A percentile compares a stretch with the other conserved stretches of the same genome.
Conservation (phyloP, 179 eudicot species). For the Spergularia azorica region DNA sequence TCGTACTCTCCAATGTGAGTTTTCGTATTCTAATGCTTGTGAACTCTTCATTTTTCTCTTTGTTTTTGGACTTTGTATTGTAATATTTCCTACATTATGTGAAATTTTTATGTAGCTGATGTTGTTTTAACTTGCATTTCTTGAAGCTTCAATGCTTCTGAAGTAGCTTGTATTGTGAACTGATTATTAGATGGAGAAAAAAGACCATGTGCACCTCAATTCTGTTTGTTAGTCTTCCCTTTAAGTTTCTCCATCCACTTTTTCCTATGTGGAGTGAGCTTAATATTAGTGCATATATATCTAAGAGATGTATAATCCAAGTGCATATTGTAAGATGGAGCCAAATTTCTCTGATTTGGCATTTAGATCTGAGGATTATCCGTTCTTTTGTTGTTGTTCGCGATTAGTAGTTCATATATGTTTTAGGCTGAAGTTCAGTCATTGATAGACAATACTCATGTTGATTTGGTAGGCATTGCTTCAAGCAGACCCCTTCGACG, state of each 20-base stretch:
- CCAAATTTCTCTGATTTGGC: background rate
- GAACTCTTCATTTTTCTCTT: background rate
- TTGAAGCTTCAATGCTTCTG: background rate
- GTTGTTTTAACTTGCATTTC: background rate
- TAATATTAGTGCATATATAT: no score
- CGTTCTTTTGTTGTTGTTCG: slow-evolving; percentile 7
- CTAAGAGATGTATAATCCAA: background rate
- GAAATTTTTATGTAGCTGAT: background rate
- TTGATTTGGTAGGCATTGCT: slow-evolving; percentile 62
- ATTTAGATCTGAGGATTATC: background rate
- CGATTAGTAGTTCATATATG: background rate
- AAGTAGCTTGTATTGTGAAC: no score
- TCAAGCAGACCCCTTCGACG: slow-evolving; percentile 96
- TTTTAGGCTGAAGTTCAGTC: background rate
- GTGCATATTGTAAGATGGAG: background rate
- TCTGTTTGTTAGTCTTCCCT: no score
- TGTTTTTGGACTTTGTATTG: no score
- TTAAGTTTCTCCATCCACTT: no score
- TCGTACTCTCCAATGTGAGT: background rate
- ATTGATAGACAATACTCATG: slow-evolving; percentile 14
- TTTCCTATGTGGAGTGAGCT: no score
- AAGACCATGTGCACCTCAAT: no score
- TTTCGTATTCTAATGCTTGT: background rate
- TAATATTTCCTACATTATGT: no score
- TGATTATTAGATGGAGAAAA: no score